Conservation (phyloP, 495 filamentous ascomycete species). For the Staphylotrichum tortipilum region DNA sequence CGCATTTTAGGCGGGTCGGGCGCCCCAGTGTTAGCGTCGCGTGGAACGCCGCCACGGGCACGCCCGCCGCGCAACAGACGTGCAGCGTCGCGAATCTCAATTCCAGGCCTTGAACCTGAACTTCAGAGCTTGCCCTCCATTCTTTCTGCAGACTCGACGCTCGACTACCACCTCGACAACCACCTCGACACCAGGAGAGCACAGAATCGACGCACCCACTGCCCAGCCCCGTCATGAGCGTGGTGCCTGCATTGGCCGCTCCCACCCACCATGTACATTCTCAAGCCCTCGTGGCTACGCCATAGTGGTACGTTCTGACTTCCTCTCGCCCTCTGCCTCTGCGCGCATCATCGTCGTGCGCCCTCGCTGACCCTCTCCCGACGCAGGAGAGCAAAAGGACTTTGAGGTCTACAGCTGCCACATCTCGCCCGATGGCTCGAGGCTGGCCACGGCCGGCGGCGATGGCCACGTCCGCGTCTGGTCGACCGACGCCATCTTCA, state of each 20-base stretch:
- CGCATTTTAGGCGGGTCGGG: background rate
- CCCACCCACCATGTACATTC: slow-evolving; percentile 59
- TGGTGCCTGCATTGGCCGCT: slow-evolving; percentile 12
- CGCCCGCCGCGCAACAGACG: slow-evolving; percentile 8
- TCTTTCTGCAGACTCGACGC: slow-evolving; percentile 1
- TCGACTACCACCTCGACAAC: slow-evolving; percentile 10
- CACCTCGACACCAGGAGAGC: too few species aligned
- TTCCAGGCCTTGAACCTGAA: too few species aligned
- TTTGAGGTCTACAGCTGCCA: slow-evolving; percentile 97
- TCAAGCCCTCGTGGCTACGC: slow-evolving; percentile 88
- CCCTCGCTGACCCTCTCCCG: slow-evolving; percentile 11
- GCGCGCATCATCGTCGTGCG: background rate
- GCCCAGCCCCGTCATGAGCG: too few species aligned
- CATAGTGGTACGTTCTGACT: slow-evolving; percentile 60
- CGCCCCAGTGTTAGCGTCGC: background rate
- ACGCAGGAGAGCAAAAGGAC: slow-evolving; percentile 81
- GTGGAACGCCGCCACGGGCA: background rate
- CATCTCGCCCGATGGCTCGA: slow-evolving; percentile 84
- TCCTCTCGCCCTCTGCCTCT: too few species aligned
- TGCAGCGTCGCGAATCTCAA: background rate
- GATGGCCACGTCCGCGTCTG: slow-evolving; percentile 96
- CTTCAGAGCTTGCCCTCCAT: background rate
- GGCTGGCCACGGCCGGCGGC: slow-evolving; percentile 88
- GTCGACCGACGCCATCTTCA: slow-evolving; percentile 89
- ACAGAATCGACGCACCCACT: slow-evolving; percentile 3